A percentile compares a stretch with the other conserved stretches of the same genome.
phyloP scores from a whole-genome alignment of 805 yeast genomes.

The Yarrowia deformans region DNA sequence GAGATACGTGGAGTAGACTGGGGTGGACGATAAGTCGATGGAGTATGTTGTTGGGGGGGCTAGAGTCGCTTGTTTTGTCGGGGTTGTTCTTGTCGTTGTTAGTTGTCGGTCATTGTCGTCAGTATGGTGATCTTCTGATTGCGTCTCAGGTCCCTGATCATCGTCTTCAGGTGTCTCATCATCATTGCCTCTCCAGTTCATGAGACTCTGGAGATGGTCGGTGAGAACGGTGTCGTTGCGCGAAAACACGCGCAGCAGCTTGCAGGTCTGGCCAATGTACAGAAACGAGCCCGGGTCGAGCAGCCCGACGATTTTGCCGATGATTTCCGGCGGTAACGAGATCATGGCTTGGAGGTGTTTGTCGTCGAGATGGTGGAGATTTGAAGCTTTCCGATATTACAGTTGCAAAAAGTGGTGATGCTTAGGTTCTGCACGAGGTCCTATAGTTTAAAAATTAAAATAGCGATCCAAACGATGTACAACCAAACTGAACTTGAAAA shows the following conservation, averaged over 20 bases:
- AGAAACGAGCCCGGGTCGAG: constrained; percentile 34
- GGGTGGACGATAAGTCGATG: constrained; percentile 11
- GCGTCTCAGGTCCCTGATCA: neutral
- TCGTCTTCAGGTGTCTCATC: constrained; percentile 19
- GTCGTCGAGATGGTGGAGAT: neutral
- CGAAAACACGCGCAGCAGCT: constrained; percentile 13
- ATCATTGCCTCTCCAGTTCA: constrained; percentile 29
- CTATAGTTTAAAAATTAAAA: too few relatives aligned
- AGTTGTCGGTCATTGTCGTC: neutral
- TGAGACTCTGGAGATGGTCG: constrained; percentile 22
- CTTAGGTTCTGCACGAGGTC: neutral
- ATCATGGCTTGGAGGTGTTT: neutral
- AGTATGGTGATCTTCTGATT: neutral
- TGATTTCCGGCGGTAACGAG: constrained; percentile 29
- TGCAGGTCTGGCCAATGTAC: constrained; percentile 35
- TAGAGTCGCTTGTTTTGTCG: neutral
- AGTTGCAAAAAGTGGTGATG: constrained; percentile 3
- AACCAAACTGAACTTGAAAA: too few relatives aligned
- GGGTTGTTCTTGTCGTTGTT: too few relatives aligned
- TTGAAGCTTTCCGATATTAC: too few relatives aligned
- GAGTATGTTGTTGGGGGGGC: neutral
- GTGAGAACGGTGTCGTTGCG: constrained; percentile 20
- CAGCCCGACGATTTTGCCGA: constrained; percentile 31
- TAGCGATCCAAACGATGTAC: too few relatives aligned
- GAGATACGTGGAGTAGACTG: constrained; percentile 14